phyloP scores from a whole-genome alignment of 805 yeast genomes.

The Candida nitratophila region DNA sequence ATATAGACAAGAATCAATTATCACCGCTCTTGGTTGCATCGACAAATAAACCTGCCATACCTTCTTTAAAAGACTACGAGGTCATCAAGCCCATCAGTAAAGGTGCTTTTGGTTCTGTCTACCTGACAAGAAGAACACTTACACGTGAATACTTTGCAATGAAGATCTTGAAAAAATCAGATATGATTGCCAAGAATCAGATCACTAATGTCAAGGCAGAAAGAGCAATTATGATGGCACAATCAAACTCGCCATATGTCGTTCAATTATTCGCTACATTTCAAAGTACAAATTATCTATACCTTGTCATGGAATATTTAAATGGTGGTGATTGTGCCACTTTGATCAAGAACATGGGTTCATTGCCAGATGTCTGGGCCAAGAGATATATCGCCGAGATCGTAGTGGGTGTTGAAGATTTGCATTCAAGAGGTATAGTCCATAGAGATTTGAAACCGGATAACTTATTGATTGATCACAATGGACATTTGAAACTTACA shows the following conservation, averaged over 20 bases:
- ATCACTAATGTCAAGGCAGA: constrained; percentile 92
- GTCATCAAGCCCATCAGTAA: constrained; percentile 88
- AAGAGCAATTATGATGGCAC: constrained; percentile 97
- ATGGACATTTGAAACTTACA: constrained; percentile 87
- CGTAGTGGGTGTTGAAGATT: constrained; percentile 80
- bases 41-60: constrained; percentile 46
- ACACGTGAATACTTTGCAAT: constrained; percentile 97
- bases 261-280: constrained; percentile 84
- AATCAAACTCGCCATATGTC: constrained; percentile 86
- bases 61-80: constrained; percentile 83
- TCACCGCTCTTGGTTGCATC: constrained; percentile 75
- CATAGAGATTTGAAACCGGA: constrained; percentile 97
- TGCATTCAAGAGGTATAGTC: constrained; percentile 82
- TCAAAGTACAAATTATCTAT: constrained; percentile 80
- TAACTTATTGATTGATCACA: constrained; percentile 74
- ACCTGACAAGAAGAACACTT: constrained; percentile 68
- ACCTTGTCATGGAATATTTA: constrained; percentile 91
- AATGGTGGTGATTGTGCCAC: constrained; percentile 96
- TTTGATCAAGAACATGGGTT: constrained; percentile 72
- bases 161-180: constrained; percentile 83
- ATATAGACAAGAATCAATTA: constrained; percentile 50
- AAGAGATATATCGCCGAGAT: constrained; percentile 83
- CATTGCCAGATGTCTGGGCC: constrained; percentile 82
- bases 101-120: constrained; percentile 97
- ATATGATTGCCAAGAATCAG: constrained; percentile 96